phyloP scores from a whole-genome alignment of 192 early-diverging fungal species.

The Radiomyces spectabilis region DNA sequence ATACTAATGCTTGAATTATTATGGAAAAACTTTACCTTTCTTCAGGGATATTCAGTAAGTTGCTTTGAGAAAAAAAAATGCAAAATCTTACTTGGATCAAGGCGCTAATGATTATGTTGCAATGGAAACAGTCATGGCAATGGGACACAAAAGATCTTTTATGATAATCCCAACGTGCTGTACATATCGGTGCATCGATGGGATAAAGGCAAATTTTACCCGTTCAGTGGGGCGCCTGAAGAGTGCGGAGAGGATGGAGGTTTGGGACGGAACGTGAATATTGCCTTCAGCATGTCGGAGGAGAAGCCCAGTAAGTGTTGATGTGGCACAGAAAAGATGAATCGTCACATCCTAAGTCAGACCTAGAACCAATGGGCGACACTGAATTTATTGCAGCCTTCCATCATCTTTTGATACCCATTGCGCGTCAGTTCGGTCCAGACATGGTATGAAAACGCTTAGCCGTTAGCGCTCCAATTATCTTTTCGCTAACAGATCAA shows the following conservation, averaged over 20 bases:
- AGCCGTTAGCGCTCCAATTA: neutral
- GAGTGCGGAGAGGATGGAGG: constrained; percentile 48
- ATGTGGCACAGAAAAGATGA: neutral
- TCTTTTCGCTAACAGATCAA: neutral
- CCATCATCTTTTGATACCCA: constrained; percentile 56
- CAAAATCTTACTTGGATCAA: too few species aligned
- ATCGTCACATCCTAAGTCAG: neutral
- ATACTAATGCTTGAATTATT: neutral
- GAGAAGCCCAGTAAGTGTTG: constrained; percentile 32
- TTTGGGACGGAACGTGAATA: constrained; percentile 45
- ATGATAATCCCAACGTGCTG: constrained; percentile 61
- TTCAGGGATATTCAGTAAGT: constrained; percentile 53
- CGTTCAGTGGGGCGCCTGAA: constrained; percentile 46
- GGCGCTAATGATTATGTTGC: neutral
- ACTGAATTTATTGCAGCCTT: constrained; percentile 69
- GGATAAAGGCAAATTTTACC: constrained; percentile 66
- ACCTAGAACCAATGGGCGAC: constrained; percentile 53
- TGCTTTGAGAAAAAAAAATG: too few species aligned
- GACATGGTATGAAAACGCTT: constrained; percentile 45
- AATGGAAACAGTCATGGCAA: constrained; percentile 46
- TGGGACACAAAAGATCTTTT: constrained; percentile 69
- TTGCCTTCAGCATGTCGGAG: constrained; percentile 32
- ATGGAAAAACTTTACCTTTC: constrained; percentile 8
- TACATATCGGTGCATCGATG: constrained; percentile 72
- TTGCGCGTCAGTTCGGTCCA: constrained; percentile 63